Percentiles rank a stretch among this genome's conserved stretches.
Evolutionary conservation across 2,329 filamentous ascomycete genomes (phyloP).

Genomic region (Fulvia fulva): DNA sequence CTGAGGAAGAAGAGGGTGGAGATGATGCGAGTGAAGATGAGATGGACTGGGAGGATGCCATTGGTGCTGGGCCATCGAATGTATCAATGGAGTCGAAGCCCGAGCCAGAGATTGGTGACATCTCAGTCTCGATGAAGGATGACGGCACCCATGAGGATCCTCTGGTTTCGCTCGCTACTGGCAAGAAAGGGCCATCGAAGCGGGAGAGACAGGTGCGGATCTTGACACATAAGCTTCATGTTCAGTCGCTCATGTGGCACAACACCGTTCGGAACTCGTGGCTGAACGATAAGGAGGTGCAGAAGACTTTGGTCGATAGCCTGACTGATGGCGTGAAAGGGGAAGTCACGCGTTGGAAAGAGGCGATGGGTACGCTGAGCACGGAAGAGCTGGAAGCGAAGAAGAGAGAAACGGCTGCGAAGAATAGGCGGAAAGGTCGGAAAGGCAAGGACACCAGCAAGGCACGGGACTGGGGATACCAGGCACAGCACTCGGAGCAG

Average conservation of each 20-base stretch:
- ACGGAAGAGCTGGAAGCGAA: conserved; percentile 39
- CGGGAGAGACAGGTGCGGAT: conserved; percentile 74
- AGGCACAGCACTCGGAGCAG: conserved; percentile 65
- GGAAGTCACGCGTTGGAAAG: conserved; percentile 70
- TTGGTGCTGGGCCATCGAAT: conserved; percentile 23
- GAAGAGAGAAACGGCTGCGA: conserved; percentile 35
- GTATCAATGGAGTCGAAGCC: conserved; percentile 10
- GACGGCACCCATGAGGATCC: conserved; percentile 38
- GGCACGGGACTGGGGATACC: conserved; percentile 66
- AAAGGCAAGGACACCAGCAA: conserved; percentile 42
- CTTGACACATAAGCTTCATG: conserved; percentile 81
- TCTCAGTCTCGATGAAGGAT: conserved; percentile 35
- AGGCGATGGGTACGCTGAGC: conserved; percentile 58
- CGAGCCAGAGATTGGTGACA: conserved; percentile 30
- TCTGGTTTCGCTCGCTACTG: conserved; percentile 38
- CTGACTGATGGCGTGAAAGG: conserved; percentile 64
- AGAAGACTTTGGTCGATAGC: conserved; percentile 71
- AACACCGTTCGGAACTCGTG: conserved; percentile 83
- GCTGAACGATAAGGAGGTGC: conserved; percentile 71
- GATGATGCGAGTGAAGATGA: conserved; percentile 55
- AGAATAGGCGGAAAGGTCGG: conserved; percentile 36
- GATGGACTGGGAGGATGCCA: conserved; percentile 58
- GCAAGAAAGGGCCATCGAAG: conserved; percentile 82
- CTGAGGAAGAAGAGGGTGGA: conserved; percentile 39
- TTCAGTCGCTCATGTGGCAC: conserved; percentile 82